Percentiles rank a stretch among this genome's conserved stretches.
Conservation (phyloP, 768 basidiomycete genomes). For the Gymnopilus dilepis region DNA sequence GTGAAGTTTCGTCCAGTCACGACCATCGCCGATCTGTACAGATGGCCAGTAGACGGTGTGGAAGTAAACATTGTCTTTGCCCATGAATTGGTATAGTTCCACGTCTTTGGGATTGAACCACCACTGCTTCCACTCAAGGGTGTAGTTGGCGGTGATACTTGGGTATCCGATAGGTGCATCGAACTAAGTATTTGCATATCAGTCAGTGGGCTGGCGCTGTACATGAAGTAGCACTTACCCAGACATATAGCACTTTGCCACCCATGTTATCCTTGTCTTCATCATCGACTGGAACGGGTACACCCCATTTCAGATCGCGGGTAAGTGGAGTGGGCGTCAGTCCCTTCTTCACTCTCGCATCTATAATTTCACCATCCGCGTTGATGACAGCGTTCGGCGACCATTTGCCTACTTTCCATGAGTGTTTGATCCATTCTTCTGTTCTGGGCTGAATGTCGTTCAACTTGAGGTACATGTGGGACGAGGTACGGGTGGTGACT, state of each 20-base stretch:
- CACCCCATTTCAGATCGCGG: slow-evolving; percentile 94
- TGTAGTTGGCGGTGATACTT: slow-evolving; percentile 96
- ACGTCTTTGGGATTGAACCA: slow-evolving; percentile 94
- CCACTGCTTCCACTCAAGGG: slow-evolving; percentile 94
- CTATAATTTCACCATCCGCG: slow-evolving; percentile 84
- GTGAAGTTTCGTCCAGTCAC: slow-evolving; percentile 92
- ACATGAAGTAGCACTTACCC: slow-evolving; percentile 60
- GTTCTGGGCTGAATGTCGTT: slow-evolving; percentile 81
- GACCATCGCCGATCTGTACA: slow-evolving; percentile 85
- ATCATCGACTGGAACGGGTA: slow-evolving; percentile 83
- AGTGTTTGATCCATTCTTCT: slow-evolving; percentile 86
- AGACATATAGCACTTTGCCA: slow-evolving; percentile 96
- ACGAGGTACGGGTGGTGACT: slow-evolving; percentile 75
- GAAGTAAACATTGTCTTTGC: slow-evolving; percentile 99
- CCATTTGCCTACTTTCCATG: slow-evolving; percentile 88
- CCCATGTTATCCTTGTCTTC: slow-evolving; percentile 86
- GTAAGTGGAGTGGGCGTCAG: slow-evolving; percentile 91
- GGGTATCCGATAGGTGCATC: slow-evolving; percentile 97
- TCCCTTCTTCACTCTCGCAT: slow-evolving; percentile 85
- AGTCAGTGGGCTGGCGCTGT: slow-evolving; percentile 17
- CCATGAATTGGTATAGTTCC: slow-evolving; percentile 97
- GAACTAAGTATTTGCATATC: slow-evolving; percentile 57
- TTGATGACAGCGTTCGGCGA: slow-evolving; percentile 92
- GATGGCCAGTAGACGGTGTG: slow-evolving; percentile 96
- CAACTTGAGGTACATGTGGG: slow-evolving; percentile 92